Percentiles rank a stretch among this genome's conserved stretches.
These are phyloP conservation scores for Backusella mclennaniae DNA, from an alignment of 192 early-diverging fungal species.

Conservation along the genomic window DNA sequence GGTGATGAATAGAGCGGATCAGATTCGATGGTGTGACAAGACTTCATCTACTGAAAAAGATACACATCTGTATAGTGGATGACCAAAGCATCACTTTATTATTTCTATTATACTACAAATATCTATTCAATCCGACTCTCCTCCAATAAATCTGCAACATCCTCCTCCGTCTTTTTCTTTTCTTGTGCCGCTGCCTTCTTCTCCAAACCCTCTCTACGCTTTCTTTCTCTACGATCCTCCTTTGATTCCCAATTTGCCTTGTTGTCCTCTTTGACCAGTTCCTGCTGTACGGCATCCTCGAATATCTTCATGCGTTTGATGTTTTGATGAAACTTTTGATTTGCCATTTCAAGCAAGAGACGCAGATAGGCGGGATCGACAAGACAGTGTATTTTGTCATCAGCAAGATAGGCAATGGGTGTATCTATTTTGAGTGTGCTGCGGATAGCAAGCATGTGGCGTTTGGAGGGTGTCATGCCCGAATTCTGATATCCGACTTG, in stretches of 20 bases:
- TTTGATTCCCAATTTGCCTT: constrained; percentile 36
- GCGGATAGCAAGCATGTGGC: constrained; percentile 54
- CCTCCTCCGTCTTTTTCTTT: not conserved
- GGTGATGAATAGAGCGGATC: too few relatives aligned
- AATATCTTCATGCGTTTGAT: constrained; percentile 24
- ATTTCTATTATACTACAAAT: not conserved
- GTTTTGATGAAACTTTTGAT: constrained; percentile 49
- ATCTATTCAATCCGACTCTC: not conserved
- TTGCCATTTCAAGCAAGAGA: constrained; percentile 40
- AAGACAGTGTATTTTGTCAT: constrained; percentile 36
- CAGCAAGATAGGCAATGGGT: constrained; percentile 49
- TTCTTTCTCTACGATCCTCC: constrained; percentile 43
- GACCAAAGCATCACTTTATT: too few relatives aligned
- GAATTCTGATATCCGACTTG: constrained; percentile 52
- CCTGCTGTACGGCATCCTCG: constrained; percentile 4
- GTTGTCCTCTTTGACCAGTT: constrained; percentile 20
- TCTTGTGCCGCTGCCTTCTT: constrained; percentile 22
- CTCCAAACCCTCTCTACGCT: constrained; percentile 38
- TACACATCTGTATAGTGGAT: too few relatives aligned
- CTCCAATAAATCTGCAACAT: not conserved
- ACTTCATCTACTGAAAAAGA: too few relatives aligned
- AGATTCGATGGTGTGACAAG: too few relatives aligned
- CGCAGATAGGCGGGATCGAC: constrained; percentile 42
- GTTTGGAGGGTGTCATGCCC: constrained; percentile 45
- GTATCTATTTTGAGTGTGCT: constrained; percentile 51